These are phyloP conservation scores for Neurospora africana DNA, from an alignment of 495 filamentous ascomycete species.

Conservation along the genomic window DNA sequence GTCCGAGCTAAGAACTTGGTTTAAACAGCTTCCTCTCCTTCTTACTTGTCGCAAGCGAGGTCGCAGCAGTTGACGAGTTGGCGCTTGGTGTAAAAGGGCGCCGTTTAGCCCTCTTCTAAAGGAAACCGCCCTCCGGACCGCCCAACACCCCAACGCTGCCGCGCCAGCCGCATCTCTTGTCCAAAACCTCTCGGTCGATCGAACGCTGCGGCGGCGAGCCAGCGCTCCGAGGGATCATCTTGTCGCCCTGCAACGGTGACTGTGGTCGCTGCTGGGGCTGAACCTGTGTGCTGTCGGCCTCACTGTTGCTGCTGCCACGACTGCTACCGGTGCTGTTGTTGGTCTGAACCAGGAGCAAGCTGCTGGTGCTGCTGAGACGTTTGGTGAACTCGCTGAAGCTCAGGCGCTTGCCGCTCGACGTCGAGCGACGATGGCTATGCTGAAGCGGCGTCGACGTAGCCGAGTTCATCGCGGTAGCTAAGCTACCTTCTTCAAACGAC, in stretches of 20 bases:
- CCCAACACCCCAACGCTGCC: slow-evolving; percentile 44
- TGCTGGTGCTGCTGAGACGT: slow-evolving; percentile 41
- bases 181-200: slow-evolving; percentile 11
- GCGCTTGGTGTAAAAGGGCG: background rate
- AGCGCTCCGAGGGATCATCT: background rate
- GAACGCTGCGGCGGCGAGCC: slow-evolving; percentile 3
- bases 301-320: slow-evolving; percentile 32
- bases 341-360: slow-evolving; percentile 42
- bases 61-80: background rate
- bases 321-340: slow-evolving; percentile 37
- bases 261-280: slow-evolving; percentile 6
- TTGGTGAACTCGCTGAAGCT: slow-evolving; percentile 46
- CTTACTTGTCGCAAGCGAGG: background rate
- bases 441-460: slow-evolving; percentile 10
- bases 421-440: slow-evolving; percentile 31
- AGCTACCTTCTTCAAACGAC: slow-evolving; percentile 7
- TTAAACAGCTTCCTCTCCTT: background rate
- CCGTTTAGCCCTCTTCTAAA: slow-evolving; percentile 9
- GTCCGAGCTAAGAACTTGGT: background rate
- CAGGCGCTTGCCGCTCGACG: slow-evolving; percentile 35
- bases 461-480: slow-evolving; percentile 10
- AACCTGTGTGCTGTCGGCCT: background rate
- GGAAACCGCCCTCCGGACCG: slow-evolving; percentile 31
- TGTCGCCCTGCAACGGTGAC: background rate
- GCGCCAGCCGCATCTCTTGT: slow-evolving; percentile 30